Evolutionary conservation across 2,329 filamentous ascomycete genomes (phyloP), one percentile per base, ranked within the genome.

Genomic region (Didymella pinodella): DNA sequence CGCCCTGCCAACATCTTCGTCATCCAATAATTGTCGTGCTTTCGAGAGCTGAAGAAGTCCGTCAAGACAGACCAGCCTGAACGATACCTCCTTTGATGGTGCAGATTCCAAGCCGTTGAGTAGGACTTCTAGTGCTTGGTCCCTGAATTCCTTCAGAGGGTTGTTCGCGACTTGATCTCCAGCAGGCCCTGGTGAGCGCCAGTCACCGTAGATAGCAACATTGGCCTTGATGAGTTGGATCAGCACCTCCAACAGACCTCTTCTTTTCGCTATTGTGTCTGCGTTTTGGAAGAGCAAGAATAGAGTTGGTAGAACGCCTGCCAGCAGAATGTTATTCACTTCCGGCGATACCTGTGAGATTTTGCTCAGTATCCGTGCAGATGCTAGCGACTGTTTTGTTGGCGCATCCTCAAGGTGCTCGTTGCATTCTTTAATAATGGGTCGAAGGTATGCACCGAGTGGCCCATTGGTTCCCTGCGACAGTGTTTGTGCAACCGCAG

Each of bases 331-430:
- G 49, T 83, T 82, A 49, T 85, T 86, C 0, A 87, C 81, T 18
- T 81, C 73, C 0, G 81, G 74, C 18, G 85, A 86, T 6, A 85
- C 83, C 45, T 82, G 80, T 1, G 86, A 83, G 11, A 88, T 75
- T 7, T 82, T 83, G 36, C 82, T 78, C 16, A 90, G 70, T 18
- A 90, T 88, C 26, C 85, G 82, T 18, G 86, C 86, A 3, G 86
- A 83, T 10, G 86, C 86, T 67, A 86, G 85, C 3, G 88, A 88
- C 69, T 90, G 86, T 69, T 89, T 89, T 5, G 87, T 88, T 44
- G 88, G 87, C 7, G 88, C 88, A 69, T 90, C 87, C 66, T 87
- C 85, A 4, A 90, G 78, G 66, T 89, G 86, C 61, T 90, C 86
- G 59, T 88, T 86, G 69, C 87, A 89, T 75, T 90, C 88, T 65